Evolutionary conservation across 2,329 filamentous ascomycete species (phyloP).

Genomic region (Rutstroemia sydowiana): DNA sequence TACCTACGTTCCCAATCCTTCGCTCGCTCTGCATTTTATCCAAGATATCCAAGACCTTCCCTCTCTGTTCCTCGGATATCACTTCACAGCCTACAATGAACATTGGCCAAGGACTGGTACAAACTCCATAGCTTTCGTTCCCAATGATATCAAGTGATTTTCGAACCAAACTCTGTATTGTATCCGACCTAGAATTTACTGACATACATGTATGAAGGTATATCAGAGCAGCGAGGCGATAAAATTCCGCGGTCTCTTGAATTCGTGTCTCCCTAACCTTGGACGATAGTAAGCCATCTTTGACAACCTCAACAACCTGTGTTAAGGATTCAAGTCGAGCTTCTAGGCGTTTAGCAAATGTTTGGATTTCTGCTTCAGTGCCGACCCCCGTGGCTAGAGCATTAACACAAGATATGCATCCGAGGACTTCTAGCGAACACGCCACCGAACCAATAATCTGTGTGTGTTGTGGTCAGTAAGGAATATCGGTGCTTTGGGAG

Average conservation of each 20-base stretch:
- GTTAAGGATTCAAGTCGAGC: slow-evolving; percentile 14
- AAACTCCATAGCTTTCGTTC: slow-evolving; percentile 33
- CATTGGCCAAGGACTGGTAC: slow-evolving; percentile 42
- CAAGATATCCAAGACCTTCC: slow-evolving; percentile 34
- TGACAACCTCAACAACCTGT: slow-evolving; percentile 25
- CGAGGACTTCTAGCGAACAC: slow-evolving; percentile 40
- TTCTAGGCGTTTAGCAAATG: slow-evolving; percentile 15
- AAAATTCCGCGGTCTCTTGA: slow-evolving; percentile 39
- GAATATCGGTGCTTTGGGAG: background rate
- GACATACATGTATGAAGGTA: slow-evolving; percentile 31
- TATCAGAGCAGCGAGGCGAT: slow-evolving; percentile 38
- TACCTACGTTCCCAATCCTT: slow-evolving; percentile 39
- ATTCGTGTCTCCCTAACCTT: slow-evolving; percentile 26
- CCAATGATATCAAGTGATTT: slow-evolving; percentile 34
- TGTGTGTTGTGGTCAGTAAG: background rate
- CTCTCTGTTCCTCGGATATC: slow-evolving; percentile 35
- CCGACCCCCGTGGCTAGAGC: background rate
- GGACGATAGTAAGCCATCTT: slow-evolving; percentile 26
- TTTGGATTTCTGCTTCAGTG: background rate
- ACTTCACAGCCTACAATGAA: slow-evolving; percentile 42
- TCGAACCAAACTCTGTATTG: slow-evolving; percentile 14
- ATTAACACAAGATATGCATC: slow-evolving; percentile 38
- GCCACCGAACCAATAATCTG: slow-evolving; percentile 40
- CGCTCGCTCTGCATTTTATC: slow-evolving; percentile 37
- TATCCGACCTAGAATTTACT: slow-evolving; percentile 20